Evolutionary conservation across 495 filamentous ascomycete species (phyloP).

Genomic region (Xanthoparmelia taractica): DNA sequence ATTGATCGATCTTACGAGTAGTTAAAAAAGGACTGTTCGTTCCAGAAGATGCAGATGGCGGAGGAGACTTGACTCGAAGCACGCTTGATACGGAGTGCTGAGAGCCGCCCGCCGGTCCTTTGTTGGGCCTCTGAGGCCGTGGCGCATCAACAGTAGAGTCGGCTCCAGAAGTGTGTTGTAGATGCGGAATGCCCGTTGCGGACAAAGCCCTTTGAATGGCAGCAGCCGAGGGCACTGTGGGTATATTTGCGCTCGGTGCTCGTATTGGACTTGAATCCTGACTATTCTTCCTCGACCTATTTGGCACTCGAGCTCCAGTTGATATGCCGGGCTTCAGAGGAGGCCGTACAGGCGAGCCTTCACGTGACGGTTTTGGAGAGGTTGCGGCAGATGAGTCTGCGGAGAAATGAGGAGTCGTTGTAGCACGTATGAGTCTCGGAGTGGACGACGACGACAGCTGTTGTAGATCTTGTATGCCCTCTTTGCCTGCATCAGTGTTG

Average conservation of each 20-base stretch:
- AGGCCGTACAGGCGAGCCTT: slow-evolving; percentile 41
- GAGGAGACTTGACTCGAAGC: slow-evolving; percentile 60
- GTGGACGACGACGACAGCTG: slow-evolving; percentile 12
- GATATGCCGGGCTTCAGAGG: slow-evolving; percentile 29
- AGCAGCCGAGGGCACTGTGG: slow-evolving; percentile 48
- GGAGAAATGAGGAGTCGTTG: slow-evolving; percentile 32
- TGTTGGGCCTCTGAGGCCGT: slow-evolving; percentile 56
- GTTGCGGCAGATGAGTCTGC: slow-evolving; percentile 34
- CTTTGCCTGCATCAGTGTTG: neutral
- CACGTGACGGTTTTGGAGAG: slow-evolving; percentile 44
- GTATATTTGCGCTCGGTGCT: slow-evolving; percentile 39
- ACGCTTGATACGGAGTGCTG: slow-evolving; percentile 37
- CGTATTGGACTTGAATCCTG: slow-evolving; percentile 63
- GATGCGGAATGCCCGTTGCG: slow-evolving; percentile 50
- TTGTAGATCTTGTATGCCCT: slow-evolving; percentile 9
- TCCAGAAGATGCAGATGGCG: slow-evolving; percentile 38
- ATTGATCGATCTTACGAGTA: slow-evolving; percentile 35
- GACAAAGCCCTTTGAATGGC: slow-evolving; percentile 59
- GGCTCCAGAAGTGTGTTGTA: slow-evolving; percentile 43
- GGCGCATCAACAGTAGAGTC: slow-evolving; percentile 54
- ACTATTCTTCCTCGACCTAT: slow-evolving; percentile 60
- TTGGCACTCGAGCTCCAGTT: slow-evolving; percentile 31
- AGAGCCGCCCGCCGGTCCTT: slow-evolving; percentile 52
- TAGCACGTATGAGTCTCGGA: slow-evolving; percentile 23
- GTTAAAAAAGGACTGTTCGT: slow-evolving; percentile 29